These are phyloP conservation scores for Pseudozyma tsukubaensis DNA, from an alignment of 1,284 basidiomycete genomes.

Conservation along the genomic window DNA sequence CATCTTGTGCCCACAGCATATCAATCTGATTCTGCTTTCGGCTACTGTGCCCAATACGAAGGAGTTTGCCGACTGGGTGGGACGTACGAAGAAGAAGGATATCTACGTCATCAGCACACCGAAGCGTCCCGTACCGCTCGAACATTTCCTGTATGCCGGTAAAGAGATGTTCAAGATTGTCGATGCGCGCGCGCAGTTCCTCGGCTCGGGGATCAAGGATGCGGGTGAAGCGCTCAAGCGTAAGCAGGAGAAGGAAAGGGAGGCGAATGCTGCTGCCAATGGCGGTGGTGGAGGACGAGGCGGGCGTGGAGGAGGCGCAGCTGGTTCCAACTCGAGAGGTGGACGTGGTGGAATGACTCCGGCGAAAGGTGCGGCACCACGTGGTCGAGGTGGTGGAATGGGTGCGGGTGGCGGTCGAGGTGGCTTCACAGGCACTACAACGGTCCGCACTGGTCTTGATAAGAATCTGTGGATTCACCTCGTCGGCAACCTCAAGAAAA, in stretches of 20 bases:
- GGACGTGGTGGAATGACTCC: slow-evolving; percentile 46
- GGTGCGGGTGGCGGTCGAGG: slow-evolving; percentile 72
- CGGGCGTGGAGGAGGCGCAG: slow-evolving; percentile 68
- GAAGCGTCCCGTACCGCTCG: slow-evolving; percentile 94
- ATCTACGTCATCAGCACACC: slow-evolving; percentile 98
- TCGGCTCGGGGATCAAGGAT: slow-evolving; percentile 73
- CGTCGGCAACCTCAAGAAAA: slow-evolving; percentile 86
- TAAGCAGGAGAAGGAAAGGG: slow-evolving; percentile 97
- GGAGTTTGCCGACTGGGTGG: slow-evolving; percentile 99
- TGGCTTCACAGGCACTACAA: slow-evolving; percentile 37
- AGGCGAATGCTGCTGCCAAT: slow-evolving; percentile 80
- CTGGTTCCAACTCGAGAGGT: slow-evolving; percentile 47
- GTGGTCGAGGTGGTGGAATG: slow-evolving; percentile 67
- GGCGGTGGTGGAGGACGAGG: slow-evolving; percentile 75
- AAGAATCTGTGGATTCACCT: slow-evolving; percentile 95
- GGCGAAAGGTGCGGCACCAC: slow-evolving; percentile 67
- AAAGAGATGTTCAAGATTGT: slow-evolving; percentile 93
- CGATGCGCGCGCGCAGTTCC: slow-evolving; percentile 82
- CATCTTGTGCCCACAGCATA: slow-evolving; percentile 73
- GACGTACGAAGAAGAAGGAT: slow-evolving; percentile 98
- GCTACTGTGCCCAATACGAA: slow-evolving; percentile 98
- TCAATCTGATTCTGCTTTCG: slow-evolving; percentile 79
- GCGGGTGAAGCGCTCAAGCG: slow-evolving; percentile 87
- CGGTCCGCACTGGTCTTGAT: slow-evolving; percentile 74
- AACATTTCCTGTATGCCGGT: slow-evolving; percentile 95